Evolutionary conservation across 2,329 filamentous ascomycete species (phyloP), one percentile per base, ranked within the genome.

Genomic region (Biscogniauxia marginata): DNA sequence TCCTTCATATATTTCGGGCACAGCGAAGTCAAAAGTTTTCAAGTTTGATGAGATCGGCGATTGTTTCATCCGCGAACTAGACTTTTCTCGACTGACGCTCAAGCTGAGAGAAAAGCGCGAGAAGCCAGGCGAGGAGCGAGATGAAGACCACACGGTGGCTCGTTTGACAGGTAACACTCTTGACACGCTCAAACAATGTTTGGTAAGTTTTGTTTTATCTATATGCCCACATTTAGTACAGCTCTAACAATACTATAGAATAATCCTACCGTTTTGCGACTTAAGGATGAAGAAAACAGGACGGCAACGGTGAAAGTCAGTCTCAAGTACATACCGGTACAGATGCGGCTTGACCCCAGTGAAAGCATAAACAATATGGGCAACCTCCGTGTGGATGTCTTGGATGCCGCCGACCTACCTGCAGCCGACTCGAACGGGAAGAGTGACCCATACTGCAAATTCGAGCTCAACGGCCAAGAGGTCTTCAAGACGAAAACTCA

Each of bases 351-450:
- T 49, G 92, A 99, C 68, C 90, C 95, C 0, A 91, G 87, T 67
- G 95, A 99, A 75, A 97, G 92, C 69, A 96, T 99, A 80, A 98
- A 97, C 84, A 99, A 99, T 75, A 96, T 96, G 85, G 95, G 95
- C 57, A 93, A 87, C 56, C 86, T 99, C 20, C 90, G 93, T 19
- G 91, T 99, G n/a, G 92, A 98, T 67, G 83, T 99, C 18, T 78
- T 98, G 39, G 92, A 96, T 72, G 95, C 88, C 18, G 78, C 84
- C 7, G 88, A 96, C 57, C 83, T 99, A n/a, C 95, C 95, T 7
- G 87, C 95, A 1, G 93, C 93, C 23, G 95, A 99, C 69, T 87
- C 92, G 30, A 99, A 99, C 70, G 95, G 95, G 65, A 98, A 89
- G 82, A 97, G 92, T 67, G 95, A 99, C 69, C 95, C 95, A 4